phyloP scores from a whole-genome alignment of 345 rosid genomes.

The Salix exigua region DNA sequence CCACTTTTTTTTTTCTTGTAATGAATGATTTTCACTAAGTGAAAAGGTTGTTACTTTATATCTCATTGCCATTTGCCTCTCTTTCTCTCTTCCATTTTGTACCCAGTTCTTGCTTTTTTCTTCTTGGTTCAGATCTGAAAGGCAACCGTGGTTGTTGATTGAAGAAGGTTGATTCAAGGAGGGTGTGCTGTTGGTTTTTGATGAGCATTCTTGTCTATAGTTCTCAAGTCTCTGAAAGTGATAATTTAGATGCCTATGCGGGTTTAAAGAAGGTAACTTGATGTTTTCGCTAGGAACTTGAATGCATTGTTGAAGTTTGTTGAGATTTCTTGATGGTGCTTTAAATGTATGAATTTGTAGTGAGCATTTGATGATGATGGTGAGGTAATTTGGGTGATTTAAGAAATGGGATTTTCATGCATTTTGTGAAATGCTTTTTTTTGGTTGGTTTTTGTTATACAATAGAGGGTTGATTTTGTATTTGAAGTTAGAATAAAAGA shows the following conservation, averaged over 20 bases:
- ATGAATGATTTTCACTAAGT: not conserved
- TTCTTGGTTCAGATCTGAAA: constrained; percentile 35
- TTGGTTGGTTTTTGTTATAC: constrained; percentile 10
- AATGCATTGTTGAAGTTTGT: constrained; percentile 16
- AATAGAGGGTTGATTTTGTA: not conserved
- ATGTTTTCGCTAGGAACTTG: constrained; percentile 17
- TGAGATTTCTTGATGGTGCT: not conserved
- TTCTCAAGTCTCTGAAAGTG: not conserved
- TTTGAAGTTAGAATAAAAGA: not conserved
- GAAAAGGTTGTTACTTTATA: constrained; percentile 7
- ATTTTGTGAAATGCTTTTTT: not conserved
- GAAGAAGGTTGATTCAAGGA: constrained; percentile 7
- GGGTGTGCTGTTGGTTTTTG: constrained; percentile 16
- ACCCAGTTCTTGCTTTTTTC: not conserved
- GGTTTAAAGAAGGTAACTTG: constrained; percentile 24
- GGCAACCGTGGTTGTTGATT: not conserved
- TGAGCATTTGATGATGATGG: constrained; percentile 9
- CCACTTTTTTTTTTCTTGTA: constrained; percentile 17
- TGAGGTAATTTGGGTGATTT: constrained; percentile 10
- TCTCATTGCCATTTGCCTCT: not conserved
- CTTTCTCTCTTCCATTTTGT: not conserved
- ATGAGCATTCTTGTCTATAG: not conserved
- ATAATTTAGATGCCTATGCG: constrained; percentile 11
- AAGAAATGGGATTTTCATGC: constrained; percentile 2
- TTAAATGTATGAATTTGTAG: not conserved